A percentile compares a stretch with the other conserved stretches of the same genome.
phyloP scores from a whole-genome alignment of 2,329 filamentous ascomycete species.

The Elsinoe fawcettii region DNA sequence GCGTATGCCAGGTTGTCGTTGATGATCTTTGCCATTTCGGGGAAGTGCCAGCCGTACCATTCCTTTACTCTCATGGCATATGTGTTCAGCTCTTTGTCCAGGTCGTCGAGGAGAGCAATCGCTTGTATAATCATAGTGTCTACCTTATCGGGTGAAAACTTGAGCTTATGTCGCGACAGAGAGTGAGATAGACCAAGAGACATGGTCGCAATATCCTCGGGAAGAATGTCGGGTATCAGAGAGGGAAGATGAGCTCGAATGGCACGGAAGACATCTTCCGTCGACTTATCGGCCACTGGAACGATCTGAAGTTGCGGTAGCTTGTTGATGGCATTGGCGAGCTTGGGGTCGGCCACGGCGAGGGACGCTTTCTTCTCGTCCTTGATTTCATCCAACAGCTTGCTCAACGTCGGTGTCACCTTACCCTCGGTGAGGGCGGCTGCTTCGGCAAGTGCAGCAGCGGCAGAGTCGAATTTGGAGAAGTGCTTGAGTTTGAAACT shows the following conservation, averaged over 20 bases:
- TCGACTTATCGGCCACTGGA: constrained; percentile 71
- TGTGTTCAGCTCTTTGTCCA: constrained; percentile 98
- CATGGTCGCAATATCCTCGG: constrained; percentile 87
- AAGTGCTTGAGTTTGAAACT: constrained; percentile 89
- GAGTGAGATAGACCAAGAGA: constrained; percentile 93
- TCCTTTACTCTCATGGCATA: constrained; percentile 99
- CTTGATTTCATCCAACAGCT: constrained; percentile 81
- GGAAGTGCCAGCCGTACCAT: constrained; percentile 99
- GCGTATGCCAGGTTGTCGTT: constrained; percentile 96
- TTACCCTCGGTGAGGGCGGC: constrained; percentile 85
- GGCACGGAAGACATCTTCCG: constrained; percentile 84
- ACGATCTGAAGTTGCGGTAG: constrained; percentile 80
- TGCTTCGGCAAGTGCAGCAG: constrained; percentile 83
- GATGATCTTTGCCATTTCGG: constrained; percentile 92
- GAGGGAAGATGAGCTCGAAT: constrained; percentile 87
- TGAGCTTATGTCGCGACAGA: constrained; percentile 92
- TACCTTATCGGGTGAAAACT: constrained; percentile 97
- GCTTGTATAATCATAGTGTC: constrained; percentile 99
- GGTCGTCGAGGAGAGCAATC: constrained; percentile 84
- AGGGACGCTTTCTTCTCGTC: constrained; percentile 96
- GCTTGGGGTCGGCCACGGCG: constrained; percentile 86
- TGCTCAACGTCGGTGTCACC: constrained; percentile 68
- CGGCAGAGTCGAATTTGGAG: constrained; percentile 91
- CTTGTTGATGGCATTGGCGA: constrained; percentile 85
- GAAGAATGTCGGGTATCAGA: constrained; percentile 78